A percentile compares a stretch with the other conserved stretches of the same genome.
Evolutionary conservation across 192 early-diverging fungal species (phyloP).

Genomic region (Coemansia sp.): DNA sequence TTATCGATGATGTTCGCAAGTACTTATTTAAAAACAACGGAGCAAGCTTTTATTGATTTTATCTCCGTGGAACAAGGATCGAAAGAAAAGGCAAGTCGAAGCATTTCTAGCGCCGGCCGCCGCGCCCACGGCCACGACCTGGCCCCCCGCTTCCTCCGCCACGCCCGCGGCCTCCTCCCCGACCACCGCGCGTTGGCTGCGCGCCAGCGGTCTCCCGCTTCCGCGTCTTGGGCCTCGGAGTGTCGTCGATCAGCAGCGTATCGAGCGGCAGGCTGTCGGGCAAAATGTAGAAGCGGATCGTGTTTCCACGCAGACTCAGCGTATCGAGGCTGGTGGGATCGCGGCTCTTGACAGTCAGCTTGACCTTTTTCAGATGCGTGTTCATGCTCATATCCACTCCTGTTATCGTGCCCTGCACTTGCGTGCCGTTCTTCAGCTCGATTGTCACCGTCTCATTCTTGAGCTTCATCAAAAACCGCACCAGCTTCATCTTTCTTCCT

Average conservation of each 20-base stretch:
- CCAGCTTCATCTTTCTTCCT: conserved; percentile 42
- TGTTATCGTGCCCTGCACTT: conserved; percentile 94
- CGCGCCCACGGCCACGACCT: conserved; percentile 68
- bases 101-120: conserved; percentile 35
- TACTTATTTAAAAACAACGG: conserved; percentile 2
- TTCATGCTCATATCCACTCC: conserved; percentile 99
- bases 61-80: not conserved
- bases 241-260: conserved; percentile 93
- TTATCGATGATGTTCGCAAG: no score
- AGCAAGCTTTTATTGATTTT: not conserved
- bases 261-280: conserved; percentile 95
- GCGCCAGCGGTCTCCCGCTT: conserved; percentile 62
- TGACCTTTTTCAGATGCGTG: conserved; percentile 96
- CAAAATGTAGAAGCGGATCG: conserved; percentile 91
- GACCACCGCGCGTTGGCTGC: conserved; percentile 34
- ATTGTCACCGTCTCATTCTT: conserved; percentile 96
- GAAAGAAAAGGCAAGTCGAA: not conserved
- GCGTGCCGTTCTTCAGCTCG: conserved; percentile 98
- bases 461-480: conserved; percentile 96
- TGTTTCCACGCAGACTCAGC: conserved; percentile 94
- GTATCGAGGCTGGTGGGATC: conserved; percentile 88
- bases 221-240: conserved; percentile 90
- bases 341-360: conserved; percentile 95
- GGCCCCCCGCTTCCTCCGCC: conserved; percentile 37
- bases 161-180: conserved; percentile 74